Evolutionary conservation across 2,329 filamentous ascomycete genomes (phyloP).

Genomic region (Tolypocladium ovalisporum): DNA sequence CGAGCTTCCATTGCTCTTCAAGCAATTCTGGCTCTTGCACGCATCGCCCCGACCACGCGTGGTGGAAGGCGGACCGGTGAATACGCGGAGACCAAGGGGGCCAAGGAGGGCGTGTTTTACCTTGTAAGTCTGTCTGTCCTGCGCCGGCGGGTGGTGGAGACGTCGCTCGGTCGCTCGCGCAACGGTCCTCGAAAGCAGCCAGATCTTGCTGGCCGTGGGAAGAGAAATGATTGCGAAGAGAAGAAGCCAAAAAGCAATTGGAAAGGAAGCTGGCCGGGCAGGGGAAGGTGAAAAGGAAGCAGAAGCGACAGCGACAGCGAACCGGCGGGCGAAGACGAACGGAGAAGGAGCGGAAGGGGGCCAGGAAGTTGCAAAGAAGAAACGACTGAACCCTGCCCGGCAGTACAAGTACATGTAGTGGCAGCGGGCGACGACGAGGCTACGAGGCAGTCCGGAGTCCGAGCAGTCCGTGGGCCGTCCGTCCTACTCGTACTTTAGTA

Average conservation of each 20-base stretch:
- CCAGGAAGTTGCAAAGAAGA: neutral
- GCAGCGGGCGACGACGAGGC: neutral
- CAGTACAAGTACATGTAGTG: neutral
- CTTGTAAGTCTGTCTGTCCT: neutral
- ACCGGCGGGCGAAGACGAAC: neutral
- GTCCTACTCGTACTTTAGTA: neutral
- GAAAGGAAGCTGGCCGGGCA: neutral
- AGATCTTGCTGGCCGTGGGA: neutral
- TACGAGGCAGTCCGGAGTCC: neutral
- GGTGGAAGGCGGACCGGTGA: neutral
- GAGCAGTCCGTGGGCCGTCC: no score
- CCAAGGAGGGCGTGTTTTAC: neutral
- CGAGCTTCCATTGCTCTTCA: neutral
- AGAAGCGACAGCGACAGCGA: neutral
- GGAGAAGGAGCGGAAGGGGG: neutral
- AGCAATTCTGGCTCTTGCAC: neutral
- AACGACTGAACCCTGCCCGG: neutral
- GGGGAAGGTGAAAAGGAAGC: no score
- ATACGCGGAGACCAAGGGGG: neutral
- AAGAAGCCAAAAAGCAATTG: neutral
- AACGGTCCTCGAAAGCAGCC: neutral
- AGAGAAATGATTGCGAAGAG: neutral
- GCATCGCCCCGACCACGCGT: neutral
- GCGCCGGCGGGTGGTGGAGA: neutral
- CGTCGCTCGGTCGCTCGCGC: neutral